Percentiles rank a stretch among this genome's conserved stretches.
Evolutionary conservation across 2,329 filamentous ascomycete genomes (phyloP).

Genomic region (Dendryphion nanum): DNA sequence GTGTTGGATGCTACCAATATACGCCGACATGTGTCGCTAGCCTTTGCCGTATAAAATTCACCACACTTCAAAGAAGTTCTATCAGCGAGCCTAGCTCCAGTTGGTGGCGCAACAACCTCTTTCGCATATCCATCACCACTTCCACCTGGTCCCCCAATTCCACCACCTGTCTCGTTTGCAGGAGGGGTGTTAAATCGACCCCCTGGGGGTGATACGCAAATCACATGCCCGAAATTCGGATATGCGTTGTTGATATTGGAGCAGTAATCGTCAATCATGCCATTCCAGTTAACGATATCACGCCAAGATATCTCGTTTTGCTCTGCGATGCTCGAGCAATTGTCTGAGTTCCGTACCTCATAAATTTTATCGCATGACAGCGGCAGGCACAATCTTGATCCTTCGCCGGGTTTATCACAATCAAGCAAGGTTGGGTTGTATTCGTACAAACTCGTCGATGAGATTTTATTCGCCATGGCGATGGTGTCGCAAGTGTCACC

Average conservation of each 20-base stretch:
- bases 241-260: neutral
- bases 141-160: conserved; percentile 5
- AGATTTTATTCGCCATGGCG: neutral
- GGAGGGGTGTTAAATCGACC: conserved; percentile 3
- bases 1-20: neutral
- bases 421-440: neutral
- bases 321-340: neutral
- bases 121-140: conserved; percentile 5
- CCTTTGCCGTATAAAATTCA: neutral
- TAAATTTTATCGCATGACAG: neutral
- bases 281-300: neutral
- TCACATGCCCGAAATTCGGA: conserved; percentile 1
- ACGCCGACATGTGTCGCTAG: conserved; percentile 1
- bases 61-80: conserved; percentile 1
- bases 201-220: conserved; percentile 5
- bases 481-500: neutral
- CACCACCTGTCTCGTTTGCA: conserved; percentile 1
- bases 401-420: neutral
- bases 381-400: neutral
- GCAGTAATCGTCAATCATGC: neutral
- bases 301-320: neutral
- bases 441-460: neutral
- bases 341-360: neutral
- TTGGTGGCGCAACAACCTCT: neutral
- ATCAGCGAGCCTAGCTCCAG: neutral